Evolutionary conservation across 2,329 filamentous ascomycete genomes (phyloP), one percentile per base, ranked within the genome.

Genomic region (Beauveria caledonica): DNA sequence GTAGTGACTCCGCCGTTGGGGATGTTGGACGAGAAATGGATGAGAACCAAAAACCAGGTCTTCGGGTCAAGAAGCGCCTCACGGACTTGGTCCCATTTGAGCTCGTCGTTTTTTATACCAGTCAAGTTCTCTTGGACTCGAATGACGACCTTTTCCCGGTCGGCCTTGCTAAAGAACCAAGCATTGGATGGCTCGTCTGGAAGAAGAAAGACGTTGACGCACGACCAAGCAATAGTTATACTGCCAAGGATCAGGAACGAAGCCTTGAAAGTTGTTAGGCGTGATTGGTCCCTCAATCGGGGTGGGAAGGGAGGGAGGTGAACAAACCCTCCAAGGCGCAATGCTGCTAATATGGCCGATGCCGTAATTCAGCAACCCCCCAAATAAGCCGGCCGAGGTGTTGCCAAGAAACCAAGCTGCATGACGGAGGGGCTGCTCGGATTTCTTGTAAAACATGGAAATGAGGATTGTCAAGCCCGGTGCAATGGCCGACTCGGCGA

Each of bases 1-100:
- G 81, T 83, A 0, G 78, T 76, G 40, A 85, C 83, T 3, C 83
- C 82, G 0, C 83, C 82, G 55, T 78, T 82, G 0, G 82, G 78
- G 23, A 86, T 70, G 1, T 70, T 72, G 10, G 2, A 52, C 5
- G 1, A 5, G 0, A 1, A 6, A 2, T 78, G 60, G 78, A 70
- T 1, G 67, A 63, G 48, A 76, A 76, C 73, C 74, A 77, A 1
- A 3, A 72, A 68, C 72, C 74, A 78, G 0, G 76, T 77, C 64
- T 78, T 77, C 0, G 68, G n/a, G 50, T 78, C 77, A 7, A 69
- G 49, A 6, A 74, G 44, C 0, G 70, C 70, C 63, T 78, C 77
- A 60, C 65, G 66, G 2, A 76, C 69, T 52, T 79, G 77, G 2
- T 74, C 72, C 74, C 72, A 75, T 21, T 73, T 70, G 73, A 51